Conservation (phyloP, 495 filamentous ascomycete species). For the Sporormia fimetaria region DNA sequence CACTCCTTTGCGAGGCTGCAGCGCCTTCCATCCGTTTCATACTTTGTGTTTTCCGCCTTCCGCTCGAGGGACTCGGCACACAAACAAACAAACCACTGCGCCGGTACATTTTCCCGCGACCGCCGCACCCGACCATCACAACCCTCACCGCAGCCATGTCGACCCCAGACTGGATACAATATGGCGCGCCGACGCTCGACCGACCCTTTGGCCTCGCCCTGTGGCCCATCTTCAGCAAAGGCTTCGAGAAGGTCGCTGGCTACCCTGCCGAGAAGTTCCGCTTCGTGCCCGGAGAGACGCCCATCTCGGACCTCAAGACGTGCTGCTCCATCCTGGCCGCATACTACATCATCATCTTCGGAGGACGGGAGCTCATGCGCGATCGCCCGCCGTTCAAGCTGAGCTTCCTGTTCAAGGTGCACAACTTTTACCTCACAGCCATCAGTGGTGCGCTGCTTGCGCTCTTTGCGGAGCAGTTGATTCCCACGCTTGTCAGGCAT, state of each 20-base stretch:
- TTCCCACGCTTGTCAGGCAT: slow-evolving; percentile 53
- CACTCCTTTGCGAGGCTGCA: slow-evolving; percentile 22
- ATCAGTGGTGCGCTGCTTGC: slow-evolving; percentile 56
- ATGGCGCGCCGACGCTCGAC: slow-evolving; percentile 60
- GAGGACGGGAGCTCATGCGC: slow-evolving; percentile 63
- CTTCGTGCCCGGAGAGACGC: slow-evolving; percentile 54
- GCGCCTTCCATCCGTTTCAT: slow-evolving; percentile 1
- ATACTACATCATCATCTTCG: slow-evolving; percentile 68
- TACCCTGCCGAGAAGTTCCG: slow-evolving; percentile 60
- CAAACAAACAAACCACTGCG: no score
- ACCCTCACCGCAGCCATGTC: slow-evolving; percentile 1
- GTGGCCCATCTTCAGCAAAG: slow-evolving; percentile 95
- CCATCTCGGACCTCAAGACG: slow-evolving; percentile 59
- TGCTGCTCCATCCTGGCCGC: slow-evolving; percentile 50
- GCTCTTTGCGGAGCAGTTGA: slow-evolving; percentile 62
- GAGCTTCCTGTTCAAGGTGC: slow-evolving; percentile 58
- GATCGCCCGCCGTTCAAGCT: slow-evolving; percentile 56
- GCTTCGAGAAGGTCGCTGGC: slow-evolving; percentile 62
- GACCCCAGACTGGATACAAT: slow-evolving; percentile 28
- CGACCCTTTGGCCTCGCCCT: slow-evolving; percentile 82
- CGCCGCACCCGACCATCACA: background rate
- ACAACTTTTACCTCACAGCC: slow-evolving; percentile 68
- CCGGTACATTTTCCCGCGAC: no score
- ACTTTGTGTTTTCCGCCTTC: no score
- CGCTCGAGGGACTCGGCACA: no score